Conservation (phyloP, 768 basidiomycete species). For the Clitopilus hobsonii region DNA sequence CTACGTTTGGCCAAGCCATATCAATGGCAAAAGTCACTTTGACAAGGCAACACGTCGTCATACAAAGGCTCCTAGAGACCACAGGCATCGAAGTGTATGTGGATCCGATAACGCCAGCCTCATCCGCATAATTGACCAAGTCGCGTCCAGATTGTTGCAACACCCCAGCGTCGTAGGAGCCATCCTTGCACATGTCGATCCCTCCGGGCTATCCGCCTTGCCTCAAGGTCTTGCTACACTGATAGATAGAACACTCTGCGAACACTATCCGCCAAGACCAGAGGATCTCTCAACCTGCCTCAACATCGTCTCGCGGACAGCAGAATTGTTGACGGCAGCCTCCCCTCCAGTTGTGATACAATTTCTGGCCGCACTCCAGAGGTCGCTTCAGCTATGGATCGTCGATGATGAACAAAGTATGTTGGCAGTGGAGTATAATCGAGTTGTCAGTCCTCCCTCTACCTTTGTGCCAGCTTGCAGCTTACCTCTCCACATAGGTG, state of each 20-base stretch:
- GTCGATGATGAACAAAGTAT: conserved; percentile 38
- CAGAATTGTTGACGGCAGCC: conserved; percentile 23
- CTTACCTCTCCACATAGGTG: too few species aligned
- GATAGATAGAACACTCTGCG: conserved; percentile 24
- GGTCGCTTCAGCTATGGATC: conserved; percentile 47
- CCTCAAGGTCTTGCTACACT: conserved; percentile 21
- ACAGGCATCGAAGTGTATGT: not conserved
- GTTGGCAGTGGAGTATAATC: conserved; percentile 38
- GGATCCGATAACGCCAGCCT: not conserved
- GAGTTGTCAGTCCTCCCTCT: conserved; percentile 32
- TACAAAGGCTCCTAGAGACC: conserved; percentile 19
- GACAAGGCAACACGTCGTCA: conserved; percentile 7
- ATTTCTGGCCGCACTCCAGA: conserved; percentile 30
- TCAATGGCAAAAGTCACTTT: conserved; percentile 11
- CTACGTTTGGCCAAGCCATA: conserved; percentile 27
- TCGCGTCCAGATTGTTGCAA: conserved; percentile 14
- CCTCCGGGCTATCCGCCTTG: conserved; percentile 10
- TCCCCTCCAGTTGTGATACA: conserved; percentile 22
- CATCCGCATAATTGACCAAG: not conserved
- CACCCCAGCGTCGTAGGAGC: conserved; percentile 17
- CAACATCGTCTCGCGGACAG: conserved; percentile 30
- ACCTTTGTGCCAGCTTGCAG: too few species aligned
- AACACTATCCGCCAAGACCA: conserved; percentile 27
- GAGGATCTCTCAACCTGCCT: conserved; percentile 25
- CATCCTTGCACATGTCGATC: conserved; percentile 19